phyloP scores from a whole-genome alignment of 2,329 filamentous ascomycete species.

The Ophiostoma novo-ulmi region DNA sequence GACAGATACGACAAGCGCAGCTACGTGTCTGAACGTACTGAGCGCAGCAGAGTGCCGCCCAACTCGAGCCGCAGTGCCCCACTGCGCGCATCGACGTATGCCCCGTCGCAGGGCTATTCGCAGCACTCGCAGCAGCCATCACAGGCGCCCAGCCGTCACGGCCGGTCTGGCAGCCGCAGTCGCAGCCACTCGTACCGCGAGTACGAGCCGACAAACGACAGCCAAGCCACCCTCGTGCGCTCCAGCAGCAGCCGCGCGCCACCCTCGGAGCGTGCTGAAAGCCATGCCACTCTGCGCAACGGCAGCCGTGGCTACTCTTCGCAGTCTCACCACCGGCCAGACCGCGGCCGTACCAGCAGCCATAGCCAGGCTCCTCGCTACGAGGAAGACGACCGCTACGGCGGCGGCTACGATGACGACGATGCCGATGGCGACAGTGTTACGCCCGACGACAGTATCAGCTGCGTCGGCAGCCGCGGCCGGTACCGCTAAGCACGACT shows the following conservation, averaged over 20 bases:
- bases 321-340: constrained; percentile 30
- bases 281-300: constrained; percentile 20
- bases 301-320: constrained; percentile 28
- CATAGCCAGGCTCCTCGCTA: constrained; percentile 12
- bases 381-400: constrained; percentile 21
- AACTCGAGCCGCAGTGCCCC: constrained; percentile 26
- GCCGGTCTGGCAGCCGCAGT: constrained; percentile 14
- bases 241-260: constrained; percentile 11
- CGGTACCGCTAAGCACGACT: constrained; percentile 29
- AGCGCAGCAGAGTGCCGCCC: constrained; percentile 23
- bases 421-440: constrained; percentile 42
- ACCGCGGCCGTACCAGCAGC: background rate
- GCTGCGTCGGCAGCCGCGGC: constrained; percentile 49
- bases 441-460: constrained; percentile 58
- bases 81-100: constrained; percentile 17
- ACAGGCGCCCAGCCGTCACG: background rate
- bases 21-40: constrained; percentile 40
- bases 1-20: constrained; percentile 28
- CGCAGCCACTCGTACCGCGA: background rate
- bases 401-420: constrained; percentile 18
- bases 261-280: background rate
- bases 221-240: constrained; percentile 6
- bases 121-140: constrained; percentile 8
- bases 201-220: background rate
- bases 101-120: background rate